Evolutionary conservation across 2,329 filamentous ascomycete species (phyloP).

Genomic region (Colletotrichum cordylinicola): DNA sequence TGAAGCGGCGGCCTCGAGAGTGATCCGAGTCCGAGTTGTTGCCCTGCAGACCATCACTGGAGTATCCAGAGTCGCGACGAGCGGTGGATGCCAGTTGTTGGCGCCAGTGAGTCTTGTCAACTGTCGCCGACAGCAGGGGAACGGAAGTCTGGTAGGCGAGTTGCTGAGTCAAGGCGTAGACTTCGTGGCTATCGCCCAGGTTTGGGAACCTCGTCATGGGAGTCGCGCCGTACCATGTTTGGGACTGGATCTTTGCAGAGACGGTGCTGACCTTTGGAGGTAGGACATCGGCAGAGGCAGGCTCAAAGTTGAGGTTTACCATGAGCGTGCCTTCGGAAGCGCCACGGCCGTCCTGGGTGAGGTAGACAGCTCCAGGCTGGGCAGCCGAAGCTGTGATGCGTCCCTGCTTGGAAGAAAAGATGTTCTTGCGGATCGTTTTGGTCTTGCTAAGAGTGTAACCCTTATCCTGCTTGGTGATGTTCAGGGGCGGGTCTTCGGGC

Average conservation of each 20-base stretch:
- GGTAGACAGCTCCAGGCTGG: constrained; percentile 54
- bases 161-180: constrained; percentile 29
- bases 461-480: constrained; percentile 51
- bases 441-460: constrained; percentile 55
- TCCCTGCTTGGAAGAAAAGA: constrained; percentile 58
- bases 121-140: constrained; percentile 40
- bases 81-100: constrained; percentile 35
- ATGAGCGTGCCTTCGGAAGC: constrained; percentile 47
- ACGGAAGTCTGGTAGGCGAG: constrained; percentile 53
- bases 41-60: constrained; percentile 43
- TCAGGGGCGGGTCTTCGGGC: constrained; percentile 57
- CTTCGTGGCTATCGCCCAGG: constrained; percentile 51
- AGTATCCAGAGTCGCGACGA: constrained; percentile 61
- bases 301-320: constrained; percentile 54
- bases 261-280: constrained; percentile 56
- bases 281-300: constrained; percentile 43
- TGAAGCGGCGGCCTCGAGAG: constrained; percentile 20
- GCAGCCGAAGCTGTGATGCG: constrained; percentile 49
- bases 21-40: constrained; percentile 39
- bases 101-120: constrained; percentile 47
- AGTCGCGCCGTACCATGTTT: constrained; percentile 57
- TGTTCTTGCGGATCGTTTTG: constrained; percentile 58
- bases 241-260: constrained; percentile 55
- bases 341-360: constrained; percentile 53
- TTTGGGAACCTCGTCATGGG: constrained; percentile 55